phyloP scores from a whole-genome alignment of 148 eudicot species.

The Drosera capensis region DNA sequence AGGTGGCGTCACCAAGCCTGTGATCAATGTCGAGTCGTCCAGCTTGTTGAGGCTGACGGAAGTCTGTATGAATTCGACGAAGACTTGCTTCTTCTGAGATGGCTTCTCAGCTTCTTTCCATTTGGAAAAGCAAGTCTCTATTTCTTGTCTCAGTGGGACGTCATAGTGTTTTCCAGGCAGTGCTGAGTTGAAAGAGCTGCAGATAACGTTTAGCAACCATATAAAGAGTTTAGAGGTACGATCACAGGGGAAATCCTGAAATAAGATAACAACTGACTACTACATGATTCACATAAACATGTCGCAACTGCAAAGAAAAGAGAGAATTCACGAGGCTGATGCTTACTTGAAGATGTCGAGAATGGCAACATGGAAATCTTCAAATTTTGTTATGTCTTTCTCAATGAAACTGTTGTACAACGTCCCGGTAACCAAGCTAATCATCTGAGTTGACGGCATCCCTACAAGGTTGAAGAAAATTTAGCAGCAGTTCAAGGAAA shows the following conservation, averaged over 20 bases:
- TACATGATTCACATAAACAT: no score
- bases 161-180: slow-evolving; percentile 90
- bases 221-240: not conserved
- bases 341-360: slow-evolving; percentile 73
- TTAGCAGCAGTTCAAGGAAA: not conserved
- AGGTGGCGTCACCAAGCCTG: slow-evolving; percentile 82
- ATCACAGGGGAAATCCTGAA: no score
- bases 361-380: slow-evolving; percentile 53
- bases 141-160: slow-evolving; percentile 33
- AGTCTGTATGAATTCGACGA: slow-evolving; percentile 42
- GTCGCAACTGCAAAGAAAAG: no score
- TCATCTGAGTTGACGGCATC: slow-evolving; percentile 38
- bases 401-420: slow-evolving; percentile 37
- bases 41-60: slow-evolving; percentile 34
- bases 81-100: slow-evolving; percentile 26
- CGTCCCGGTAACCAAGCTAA: slow-evolving; percentile 37
- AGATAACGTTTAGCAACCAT: not conserved
- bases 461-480: slow-evolving; percentile 15
- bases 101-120: slow-evolving; percentile 28
- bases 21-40: slow-evolving; percentile 42
- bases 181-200: slow-evolving; percentile 70
- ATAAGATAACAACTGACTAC: no score
- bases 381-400: slow-evolving; percentile 34
- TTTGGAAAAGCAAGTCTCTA: slow-evolving; percentile 23
- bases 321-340: no score